Conservation (phyloP, 805 yeast genomes). For the Wickerhamomyces tratensis region DNA sequence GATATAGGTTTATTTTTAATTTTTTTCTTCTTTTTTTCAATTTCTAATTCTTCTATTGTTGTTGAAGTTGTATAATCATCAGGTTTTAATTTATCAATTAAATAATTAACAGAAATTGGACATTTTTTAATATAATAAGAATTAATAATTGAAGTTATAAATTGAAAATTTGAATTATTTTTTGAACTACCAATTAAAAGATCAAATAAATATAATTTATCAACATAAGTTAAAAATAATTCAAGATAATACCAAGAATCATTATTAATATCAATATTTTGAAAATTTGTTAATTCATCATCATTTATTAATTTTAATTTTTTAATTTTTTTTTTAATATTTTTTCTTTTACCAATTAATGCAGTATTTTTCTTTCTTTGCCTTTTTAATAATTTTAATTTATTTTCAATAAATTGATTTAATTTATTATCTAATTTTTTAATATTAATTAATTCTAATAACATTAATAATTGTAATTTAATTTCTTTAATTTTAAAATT, state of each 20-base stretch:
- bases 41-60: background rate
- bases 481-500: conserved; percentile 46
- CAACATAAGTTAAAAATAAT: conserved; percentile 34
- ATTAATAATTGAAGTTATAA: conserved; percentile 39
- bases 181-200: conserved; percentile 29
- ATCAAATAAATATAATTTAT: conserved; percentile 46
- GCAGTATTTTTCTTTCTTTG: conserved; percentile 16
- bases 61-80: conserved; percentile 18
- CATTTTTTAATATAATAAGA: conserved; percentile 42
- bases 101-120: conserved; percentile 35
- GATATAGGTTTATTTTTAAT: too few relatives aligned
- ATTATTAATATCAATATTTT: background rate
- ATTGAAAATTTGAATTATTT: conserved; percentile 34
- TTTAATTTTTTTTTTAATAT: conserved; percentile 10
- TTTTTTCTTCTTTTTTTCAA: too few relatives aligned
- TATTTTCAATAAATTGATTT: background rate
- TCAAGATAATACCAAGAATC: conserved; percentile 5
- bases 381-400: conserved; percentile 19
- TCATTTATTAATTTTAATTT: conserved; percentile 13
- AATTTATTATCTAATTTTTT: conserved; percentile 24
- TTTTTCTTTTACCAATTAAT: conserved; percentile 21
- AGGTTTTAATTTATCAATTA: conserved; percentile 38
- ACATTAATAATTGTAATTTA: conserved; percentile 40
- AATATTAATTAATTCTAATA: conserved; percentile 33
- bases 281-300: conserved; percentile 16